These are phyloP conservation scores for Rhynchospora breviuscula DNA, from an alignment of 176 grass and related monocot species.

Conservation along the genomic window DNA sequence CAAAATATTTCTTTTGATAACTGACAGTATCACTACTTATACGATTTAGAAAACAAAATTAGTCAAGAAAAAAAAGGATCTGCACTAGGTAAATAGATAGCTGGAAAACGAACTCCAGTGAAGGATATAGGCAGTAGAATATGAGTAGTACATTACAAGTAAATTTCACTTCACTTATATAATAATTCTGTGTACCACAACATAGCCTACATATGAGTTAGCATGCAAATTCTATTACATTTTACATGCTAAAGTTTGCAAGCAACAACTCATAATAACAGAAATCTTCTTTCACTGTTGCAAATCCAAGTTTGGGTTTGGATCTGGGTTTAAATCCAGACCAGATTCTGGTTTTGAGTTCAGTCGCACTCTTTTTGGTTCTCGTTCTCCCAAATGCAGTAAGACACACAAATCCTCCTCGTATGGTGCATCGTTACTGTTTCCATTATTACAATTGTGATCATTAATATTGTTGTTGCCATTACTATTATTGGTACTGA, in stretches of 20 bases:
- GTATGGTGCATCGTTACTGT: slow-evolving; percentile 35
- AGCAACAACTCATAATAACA: not conserved
- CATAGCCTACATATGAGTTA: not conserved
- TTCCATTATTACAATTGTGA: slow-evolving; percentile 29
- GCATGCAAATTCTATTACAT: slow-evolving; percentile 8
- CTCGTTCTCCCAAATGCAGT: slow-evolving; percentile 60
- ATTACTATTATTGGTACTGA: slow-evolving; percentile 12
- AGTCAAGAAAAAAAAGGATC: not conserved
- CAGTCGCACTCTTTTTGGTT: slow-evolving; percentile 50
- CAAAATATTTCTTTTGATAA: not conserved
- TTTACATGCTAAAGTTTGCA: slow-evolving; percentile 7
- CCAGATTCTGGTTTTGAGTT: slow-evolving; percentile 38
- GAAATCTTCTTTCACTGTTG: slow-evolving; percentile 44
- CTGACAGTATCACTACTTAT: not conserved
- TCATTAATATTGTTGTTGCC: slow-evolving; percentile 15
- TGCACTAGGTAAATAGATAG: not conserved
- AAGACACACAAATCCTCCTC: slow-evolving; percentile 54
- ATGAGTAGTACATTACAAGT: not conserved
- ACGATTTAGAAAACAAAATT: not conserved
- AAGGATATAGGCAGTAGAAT: not conserved
- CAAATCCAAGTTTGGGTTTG: slow-evolving; percentile 37
- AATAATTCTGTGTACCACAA: not conserved
- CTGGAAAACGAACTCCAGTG: not conserved
- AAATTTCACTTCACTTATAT: not conserved
- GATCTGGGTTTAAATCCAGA: slow-evolving; percentile 45